Evolutionary conservation across 805 yeast species (phyloP).

Genomic region (Priceomyces medius): DNA sequence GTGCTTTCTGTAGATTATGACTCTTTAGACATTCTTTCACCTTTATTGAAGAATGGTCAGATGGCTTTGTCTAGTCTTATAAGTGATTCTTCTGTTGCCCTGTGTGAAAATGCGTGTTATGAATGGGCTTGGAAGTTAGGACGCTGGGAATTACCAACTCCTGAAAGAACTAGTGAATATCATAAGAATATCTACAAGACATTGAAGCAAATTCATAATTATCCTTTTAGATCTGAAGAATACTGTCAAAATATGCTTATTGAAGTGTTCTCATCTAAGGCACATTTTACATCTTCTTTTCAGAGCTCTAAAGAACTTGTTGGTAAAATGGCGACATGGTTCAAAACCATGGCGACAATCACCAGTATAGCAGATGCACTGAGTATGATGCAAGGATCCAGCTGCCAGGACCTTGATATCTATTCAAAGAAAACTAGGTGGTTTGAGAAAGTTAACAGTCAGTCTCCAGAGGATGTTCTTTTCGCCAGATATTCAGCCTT

Average conservation of each 20-base stretch:
- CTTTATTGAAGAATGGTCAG: conserved; percentile 53
- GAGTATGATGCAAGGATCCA: conserved; percentile 8
- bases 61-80: conserved; percentile 55
- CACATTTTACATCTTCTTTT: conserved; percentile 5
- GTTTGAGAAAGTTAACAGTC: conserved; percentile 36
- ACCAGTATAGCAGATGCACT: conserved; percentile 17
- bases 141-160: conserved; percentile 70
- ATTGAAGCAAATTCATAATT: conserved; percentile 47
- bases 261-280: conserved; percentile 15
- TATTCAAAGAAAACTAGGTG: conserved; percentile 27
- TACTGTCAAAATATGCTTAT: conserved; percentile 21
- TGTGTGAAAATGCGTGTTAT: conserved; percentile 27
- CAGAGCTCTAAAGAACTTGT: conserved; percentile 17
- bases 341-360: conserved; percentile 28
- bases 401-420: conserved; percentile 2
- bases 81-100: conserved; percentile 17
- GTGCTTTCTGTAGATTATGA: conserved; percentile 10
- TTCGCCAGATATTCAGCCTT: conserved; percentile 41
- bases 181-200: conserved; percentile 52
- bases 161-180: conserved; percentile 33
- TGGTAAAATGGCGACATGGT: conserved; percentile 15
- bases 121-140: conserved; percentile 76
- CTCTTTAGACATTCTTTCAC: conserved; percentile 21
- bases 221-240: conserved; percentile 14
- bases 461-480: conserved; percentile 42